These are phyloP conservation scores for Urtica urens DNA, from an alignment of 306 rosid species.

Conservation along the genomic window DNA sequence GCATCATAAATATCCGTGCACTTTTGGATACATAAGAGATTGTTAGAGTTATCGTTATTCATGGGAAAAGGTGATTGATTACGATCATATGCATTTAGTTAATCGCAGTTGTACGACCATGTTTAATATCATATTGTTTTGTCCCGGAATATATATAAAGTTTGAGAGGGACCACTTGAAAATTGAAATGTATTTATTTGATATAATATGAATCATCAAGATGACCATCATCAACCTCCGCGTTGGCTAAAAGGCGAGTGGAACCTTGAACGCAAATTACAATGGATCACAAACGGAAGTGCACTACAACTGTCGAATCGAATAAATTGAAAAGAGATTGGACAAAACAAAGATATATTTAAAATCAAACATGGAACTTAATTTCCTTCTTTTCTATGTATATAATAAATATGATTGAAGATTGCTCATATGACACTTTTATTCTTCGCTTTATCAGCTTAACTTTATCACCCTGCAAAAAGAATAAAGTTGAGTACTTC, in stretches of 20 bases:
- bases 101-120: too few relatives aligned
- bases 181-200: slow-evolving; percentile 20
- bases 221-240: slow-evolving; percentile 17
- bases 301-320: slow-evolving; percentile 16
- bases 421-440: slow-evolving; percentile 35
- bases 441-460: slow-evolving; percentile 23
- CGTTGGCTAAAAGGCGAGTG: slow-evolving; percentile 22
- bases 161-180: slow-evolving; percentile 2
- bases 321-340: background rate
- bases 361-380: slow-evolving; percentile 19
- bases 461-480: slow-evolving; percentile 23
- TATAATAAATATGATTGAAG: slow-evolving; percentile 8
- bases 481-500: background rate
- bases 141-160: background rate
- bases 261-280: background rate
- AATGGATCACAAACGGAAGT: background rate
- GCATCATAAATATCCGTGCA: too few relatives aligned
- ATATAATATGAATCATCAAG: slow-evolving; percentile 11
- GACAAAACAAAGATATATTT: background rate
- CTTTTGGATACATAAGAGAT: too few relatives aligned
- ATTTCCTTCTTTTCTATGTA: slow-evolving; percentile 4
- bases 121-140: too few relatives aligned
- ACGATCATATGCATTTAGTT: too few relatives aligned
- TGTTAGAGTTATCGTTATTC: too few relatives aligned
- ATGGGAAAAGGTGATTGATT: too few relatives aligned